These are phyloP conservation scores for Ogataea naganishii DNA, from an alignment of 805 yeast genomes.

Conservation along the genomic window DNA sequence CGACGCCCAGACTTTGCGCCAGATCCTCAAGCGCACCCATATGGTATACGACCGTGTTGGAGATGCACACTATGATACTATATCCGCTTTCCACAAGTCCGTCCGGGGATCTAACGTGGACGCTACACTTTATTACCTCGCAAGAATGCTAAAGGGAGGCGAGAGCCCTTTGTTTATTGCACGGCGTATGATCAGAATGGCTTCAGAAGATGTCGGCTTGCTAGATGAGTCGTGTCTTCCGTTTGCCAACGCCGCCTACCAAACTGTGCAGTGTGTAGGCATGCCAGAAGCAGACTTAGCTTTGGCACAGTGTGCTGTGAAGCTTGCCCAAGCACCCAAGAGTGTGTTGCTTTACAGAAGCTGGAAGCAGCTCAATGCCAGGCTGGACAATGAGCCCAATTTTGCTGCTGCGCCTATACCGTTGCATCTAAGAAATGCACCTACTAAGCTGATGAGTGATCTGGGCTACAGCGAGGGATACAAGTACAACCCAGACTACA, in stretches of 20 bases:
- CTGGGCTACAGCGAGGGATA: conserved; percentile 79
- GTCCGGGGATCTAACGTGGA: conserved; percentile 85
- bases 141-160: conserved; percentile 85
- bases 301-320: conserved; percentile 88
- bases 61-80: conserved; percentile 90
- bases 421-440: conserved; percentile 86
- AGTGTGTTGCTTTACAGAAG: conserved; percentile 83
- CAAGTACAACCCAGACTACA: conserved; percentile 80
- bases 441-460: conserved; percentile 84
- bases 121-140: conserved; percentile 83
- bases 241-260: conserved; percentile 77
- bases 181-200: conserved; percentile 87
- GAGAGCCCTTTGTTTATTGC: conserved; percentile 89
- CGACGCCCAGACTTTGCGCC: conserved; percentile 27
- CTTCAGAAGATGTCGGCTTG: conserved; percentile 90
- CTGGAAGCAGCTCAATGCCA: conserved; percentile 55
- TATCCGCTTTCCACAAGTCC: conserved; percentile 91
- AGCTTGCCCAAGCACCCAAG: conserved; percentile 77
- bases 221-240: conserved; percentile 80
- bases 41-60: conserved; percentile 78
- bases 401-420: conserved; percentile 62
- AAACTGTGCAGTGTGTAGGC: conserved; percentile 84
- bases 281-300: conserved; percentile 90
- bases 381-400: conserved; percentile 48
- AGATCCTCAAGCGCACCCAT: conserved; percentile 38